These are phyloP conservation scores for Colletotrichum cereale DNA, from an alignment of 2,329 filamentous ascomycete species.

Conservation along the genomic window DNA sequence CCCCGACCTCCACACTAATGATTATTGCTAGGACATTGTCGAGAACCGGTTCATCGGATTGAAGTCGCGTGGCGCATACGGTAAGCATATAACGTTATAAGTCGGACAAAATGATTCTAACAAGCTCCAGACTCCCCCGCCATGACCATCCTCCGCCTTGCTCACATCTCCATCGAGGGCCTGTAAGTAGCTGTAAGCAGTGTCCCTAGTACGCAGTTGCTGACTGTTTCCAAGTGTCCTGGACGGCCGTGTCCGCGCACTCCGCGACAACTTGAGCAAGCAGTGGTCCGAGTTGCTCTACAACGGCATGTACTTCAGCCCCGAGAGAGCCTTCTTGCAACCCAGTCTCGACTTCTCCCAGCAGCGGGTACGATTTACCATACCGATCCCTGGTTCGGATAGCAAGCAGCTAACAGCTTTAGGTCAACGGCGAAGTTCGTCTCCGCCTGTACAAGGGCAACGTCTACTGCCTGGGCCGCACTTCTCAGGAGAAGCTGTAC, in stretches of 20 bases:
- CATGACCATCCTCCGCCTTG: conserved; percentile 45
- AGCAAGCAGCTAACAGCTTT: background rate
- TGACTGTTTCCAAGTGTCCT: conserved; percentile 55
- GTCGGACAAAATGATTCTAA: background rate
- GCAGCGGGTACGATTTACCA: conserved; percentile 4
- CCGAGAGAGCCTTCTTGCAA: conserved; percentile 43
- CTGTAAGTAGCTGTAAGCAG: conserved; percentile 47
- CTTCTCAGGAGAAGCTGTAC: conserved; percentile 64
- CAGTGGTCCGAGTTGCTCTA: conserved; percentile 47
- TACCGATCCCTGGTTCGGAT: background rate
- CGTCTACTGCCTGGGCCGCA: conserved; percentile 60
- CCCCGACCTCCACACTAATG: too few relatives aligned
- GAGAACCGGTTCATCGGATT: conserved; percentile 60
- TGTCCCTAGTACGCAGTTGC: too few relatives aligned
- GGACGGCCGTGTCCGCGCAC: conserved; percentile 65
- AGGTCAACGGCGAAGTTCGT: conserved; percentile 45
- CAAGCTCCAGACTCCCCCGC: conserved; percentile 41
- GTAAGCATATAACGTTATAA: conserved; percentile 49
- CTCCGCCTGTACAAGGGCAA: conserved; percentile 55
- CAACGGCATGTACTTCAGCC: conserved; percentile 68
- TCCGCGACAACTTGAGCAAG: conserved; percentile 66
- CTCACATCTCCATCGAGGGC: conserved; percentile 65
- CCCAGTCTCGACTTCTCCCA: conserved; percentile 37
- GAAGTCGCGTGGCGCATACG: conserved; percentile 70
- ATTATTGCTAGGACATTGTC: conserved; percentile 50